A percentile compares a stretch with the other conserved stretches of the same genome.
phyloP scores from a whole-genome alignment of 2,329 filamentous ascomycete genomes.

The Pseudogymnoascus sp. region DNA sequence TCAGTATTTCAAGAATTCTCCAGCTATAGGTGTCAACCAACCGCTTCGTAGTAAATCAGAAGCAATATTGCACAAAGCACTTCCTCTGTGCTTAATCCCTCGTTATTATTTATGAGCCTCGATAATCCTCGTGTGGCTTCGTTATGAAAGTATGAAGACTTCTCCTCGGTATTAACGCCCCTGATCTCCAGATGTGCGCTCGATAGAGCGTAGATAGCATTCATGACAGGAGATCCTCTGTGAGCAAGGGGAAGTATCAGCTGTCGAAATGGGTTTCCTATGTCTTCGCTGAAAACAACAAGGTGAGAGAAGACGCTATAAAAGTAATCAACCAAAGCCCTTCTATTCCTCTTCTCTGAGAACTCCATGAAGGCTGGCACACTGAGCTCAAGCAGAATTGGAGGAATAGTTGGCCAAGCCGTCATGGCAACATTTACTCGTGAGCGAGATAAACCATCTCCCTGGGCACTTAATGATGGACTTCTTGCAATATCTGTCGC shows the following conservation, averaged over 20 bases:
- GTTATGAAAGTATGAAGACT: constrained; percentile 53
- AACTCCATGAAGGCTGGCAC: constrained; percentile 51
- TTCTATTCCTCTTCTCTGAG: constrained; percentile 45
- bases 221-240: constrained; percentile 56
- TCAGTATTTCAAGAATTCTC: constrained; percentile 11
- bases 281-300: constrained; percentile 58
- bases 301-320: constrained; percentile 57
- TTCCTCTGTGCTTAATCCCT: constrained; percentile 46
- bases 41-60: constrained; percentile 57
- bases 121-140: constrained; percentile 52
- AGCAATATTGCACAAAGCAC: constrained; percentile 55
- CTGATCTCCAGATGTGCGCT: constrained; percentile 74
- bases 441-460: constrained; percentile 19
- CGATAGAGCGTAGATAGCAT: constrained; percentile 76
- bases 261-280: constrained; percentile 56
- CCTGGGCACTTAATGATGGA: background rate
- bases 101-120: constrained; percentile 47
- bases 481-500: background rate
- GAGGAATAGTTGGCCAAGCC: background rate
- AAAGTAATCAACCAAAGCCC: constrained; percentile 54
- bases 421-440: background rate
- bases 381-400: constrained; percentile 41
- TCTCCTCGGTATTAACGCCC: constrained; percentile 45
- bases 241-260: constrained; percentile 54
- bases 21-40: constrained; percentile 29